phyloP scores from a whole-genome alignment of 352 stramenopile genomes.

The Phytophthora pinifolia region DNA sequence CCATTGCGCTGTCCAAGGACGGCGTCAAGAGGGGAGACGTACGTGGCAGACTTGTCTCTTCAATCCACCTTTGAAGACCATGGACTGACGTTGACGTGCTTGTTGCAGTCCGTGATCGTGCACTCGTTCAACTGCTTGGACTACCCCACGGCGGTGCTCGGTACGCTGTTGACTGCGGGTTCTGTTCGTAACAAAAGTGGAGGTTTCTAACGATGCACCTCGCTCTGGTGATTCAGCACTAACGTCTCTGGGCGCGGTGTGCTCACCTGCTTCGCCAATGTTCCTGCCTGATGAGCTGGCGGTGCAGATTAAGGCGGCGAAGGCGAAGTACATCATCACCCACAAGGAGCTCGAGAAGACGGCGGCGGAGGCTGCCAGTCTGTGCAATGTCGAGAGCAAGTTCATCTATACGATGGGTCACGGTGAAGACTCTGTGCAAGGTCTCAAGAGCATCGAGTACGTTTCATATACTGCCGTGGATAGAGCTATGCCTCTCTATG shows the following conservation, averaged over 20 bases:
- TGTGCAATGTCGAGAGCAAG: slow-evolving; percentile 31
- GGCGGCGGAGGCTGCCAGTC: slow-evolving; percentile 42
- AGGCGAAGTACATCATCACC: slow-evolving; percentile 58
- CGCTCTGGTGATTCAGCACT: slow-evolving; percentile 31
- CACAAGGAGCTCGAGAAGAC: slow-evolving; percentile 49
- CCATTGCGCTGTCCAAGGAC: slow-evolving; percentile 40
- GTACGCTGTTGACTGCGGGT: slow-evolving; percentile 22
- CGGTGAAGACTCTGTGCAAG: slow-evolving; percentile 12
- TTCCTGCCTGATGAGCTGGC: slow-evolving; percentile 52
- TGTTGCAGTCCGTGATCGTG: slow-evolving; percentile 44
- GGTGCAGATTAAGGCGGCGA: slow-evolving; percentile 41
- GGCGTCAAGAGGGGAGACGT: slow-evolving; percentile 55
- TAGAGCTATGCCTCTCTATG: background rate
- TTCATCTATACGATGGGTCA: slow-evolving; percentile 56
- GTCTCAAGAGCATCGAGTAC: slow-evolving; percentile 54
- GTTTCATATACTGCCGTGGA: slow-evolving; percentile 12
- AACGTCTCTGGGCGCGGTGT: slow-evolving; percentile 49
- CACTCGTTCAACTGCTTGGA: slow-evolving; percentile 77
- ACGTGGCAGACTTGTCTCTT: slow-evolving; percentile 3
- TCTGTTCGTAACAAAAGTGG: slow-evolving; percentile 3
- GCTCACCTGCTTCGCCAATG: slow-evolving; percentile 63
- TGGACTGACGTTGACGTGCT: background rate
- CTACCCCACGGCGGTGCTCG: slow-evolving; percentile 53
- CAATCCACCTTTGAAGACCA: background rate
- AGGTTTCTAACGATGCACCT: slow-evolving; percentile 3